A percentile compares a stretch with the other conserved stretches of the same genome.
These are phyloP conservation scores for Teunomyces cretensis DNA, from an alignment of 805 yeast genomes.

Conservation along the genomic window DNA sequence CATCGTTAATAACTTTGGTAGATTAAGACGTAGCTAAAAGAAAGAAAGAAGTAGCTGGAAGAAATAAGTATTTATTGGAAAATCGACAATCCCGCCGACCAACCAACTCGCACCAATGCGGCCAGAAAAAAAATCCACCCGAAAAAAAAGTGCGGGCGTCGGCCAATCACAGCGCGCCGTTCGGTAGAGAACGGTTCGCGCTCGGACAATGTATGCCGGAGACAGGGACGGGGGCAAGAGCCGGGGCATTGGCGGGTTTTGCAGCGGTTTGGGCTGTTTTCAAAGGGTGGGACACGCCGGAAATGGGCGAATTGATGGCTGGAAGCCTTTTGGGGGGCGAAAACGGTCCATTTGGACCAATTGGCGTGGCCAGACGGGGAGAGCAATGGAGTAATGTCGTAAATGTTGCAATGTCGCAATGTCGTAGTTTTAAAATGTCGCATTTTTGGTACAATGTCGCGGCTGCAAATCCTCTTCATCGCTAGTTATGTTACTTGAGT, in stretches of 20 bases:
- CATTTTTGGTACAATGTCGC: not conserved
- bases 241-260: not conserved
- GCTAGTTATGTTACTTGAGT: no score
- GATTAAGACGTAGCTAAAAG: conserved; percentile 13
- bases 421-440: not conserved
- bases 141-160: conserved; percentile 1
- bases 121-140: conserved; percentile 4
- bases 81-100: conserved; percentile 3
- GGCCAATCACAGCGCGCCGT: conserved; percentile 8
- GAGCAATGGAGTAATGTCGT: no score
- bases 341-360: no score
- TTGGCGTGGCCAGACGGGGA: no score
- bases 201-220: conserved; percentile 4
- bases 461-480: not conserved
- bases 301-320: no score
- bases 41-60: conserved; percentile 11
- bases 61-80: conserved; percentile 3
- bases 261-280: no score
- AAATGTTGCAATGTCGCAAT: not conserved
- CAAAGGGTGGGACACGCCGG: no score
- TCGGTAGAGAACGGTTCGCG: conserved; percentile 7
- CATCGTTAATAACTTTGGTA: conserved; percentile 40
- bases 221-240: not conserved
- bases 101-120: conserved; percentile 1
- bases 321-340: no score